Evolutionary conservation across 176 grass and related monocot genomes (phyloP).

Genomic region (Paspalum vaginatum): DNA sequence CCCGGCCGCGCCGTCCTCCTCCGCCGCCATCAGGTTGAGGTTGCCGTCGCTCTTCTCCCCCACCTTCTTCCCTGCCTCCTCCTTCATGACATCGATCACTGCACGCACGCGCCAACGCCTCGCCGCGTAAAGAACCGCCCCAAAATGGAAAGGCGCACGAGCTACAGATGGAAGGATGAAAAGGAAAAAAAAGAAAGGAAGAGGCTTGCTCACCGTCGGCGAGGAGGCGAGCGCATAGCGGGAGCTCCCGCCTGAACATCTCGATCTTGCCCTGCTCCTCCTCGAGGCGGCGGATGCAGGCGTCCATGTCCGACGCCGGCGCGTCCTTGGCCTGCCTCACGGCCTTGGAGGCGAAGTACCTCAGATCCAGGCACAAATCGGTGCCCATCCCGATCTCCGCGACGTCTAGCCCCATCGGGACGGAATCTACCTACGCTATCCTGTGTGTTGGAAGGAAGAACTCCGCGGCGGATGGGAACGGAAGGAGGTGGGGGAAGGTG

Average conservation of each 20-base stretch:
- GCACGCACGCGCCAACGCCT: constrained; percentile 21
- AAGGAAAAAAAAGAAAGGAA: neutral
- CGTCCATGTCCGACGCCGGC: constrained; percentile 50
- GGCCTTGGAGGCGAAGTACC: constrained; percentile 53
- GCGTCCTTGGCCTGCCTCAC: constrained; percentile 39
- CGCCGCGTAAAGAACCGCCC: constrained; percentile 28
- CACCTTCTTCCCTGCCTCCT: constrained; percentile 52
- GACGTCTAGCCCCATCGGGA: constrained; percentile 48
- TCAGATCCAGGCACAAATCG: constrained; percentile 71
- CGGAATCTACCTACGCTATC: constrained; percentile 19
- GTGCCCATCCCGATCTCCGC: constrained; percentile 52
- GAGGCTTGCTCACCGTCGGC: constrained; percentile 46
- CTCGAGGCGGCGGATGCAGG: constrained; percentile 66
- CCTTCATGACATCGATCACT: constrained; percentile 87
- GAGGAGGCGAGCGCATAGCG: constrained; percentile 72
- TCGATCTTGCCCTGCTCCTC: constrained; percentile 86
- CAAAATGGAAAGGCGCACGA: neutral
- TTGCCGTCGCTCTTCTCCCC: neutral
- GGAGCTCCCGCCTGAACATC: constrained; percentile 81
- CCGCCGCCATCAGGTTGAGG: neutral
- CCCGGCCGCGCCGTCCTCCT: constrained; percentile 39
- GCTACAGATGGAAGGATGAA: neutral
- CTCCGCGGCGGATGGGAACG: constrained; percentile 15
- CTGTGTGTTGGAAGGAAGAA: neutral
- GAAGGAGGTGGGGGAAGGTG: neutral